Percentiles rank a stretch among this genome's conserved stretches.
Conservation (phyloP, 2,329 filamentous ascomycete genomes). For the Ophiostoma pallidulum region DNA sequence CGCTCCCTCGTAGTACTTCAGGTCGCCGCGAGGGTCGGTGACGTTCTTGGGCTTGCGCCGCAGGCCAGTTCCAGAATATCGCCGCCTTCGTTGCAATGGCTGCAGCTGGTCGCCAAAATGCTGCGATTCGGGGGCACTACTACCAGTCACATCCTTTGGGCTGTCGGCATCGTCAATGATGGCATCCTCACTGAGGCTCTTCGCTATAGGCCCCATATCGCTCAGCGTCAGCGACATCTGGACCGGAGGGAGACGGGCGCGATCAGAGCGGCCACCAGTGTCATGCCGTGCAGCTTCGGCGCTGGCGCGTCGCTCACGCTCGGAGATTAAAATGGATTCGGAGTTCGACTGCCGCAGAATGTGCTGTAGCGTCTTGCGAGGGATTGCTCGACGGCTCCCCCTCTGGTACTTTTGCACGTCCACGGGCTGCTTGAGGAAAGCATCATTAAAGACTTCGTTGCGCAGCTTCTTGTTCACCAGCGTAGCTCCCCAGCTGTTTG, state of each 20-base stretch:
- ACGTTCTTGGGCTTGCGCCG: conserved; percentile 66
- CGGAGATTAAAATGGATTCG: conserved; percentile 29
- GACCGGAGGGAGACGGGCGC: neutral
- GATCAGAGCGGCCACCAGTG: neutral
- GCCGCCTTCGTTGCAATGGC: conserved; percentile 44
- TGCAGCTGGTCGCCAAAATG: conserved; percentile 35
- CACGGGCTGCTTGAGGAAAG: conserved; percentile 76
- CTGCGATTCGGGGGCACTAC: conserved; percentile 55
- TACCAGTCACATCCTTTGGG: conserved; percentile 50
- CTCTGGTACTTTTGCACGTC: conserved; percentile 68
- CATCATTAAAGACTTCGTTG: conserved; percentile 87
- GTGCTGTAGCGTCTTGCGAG: conserved; percentile 40
- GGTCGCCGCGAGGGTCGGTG: conserved; percentile 57
- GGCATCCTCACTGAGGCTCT: conserved; percentile 1
- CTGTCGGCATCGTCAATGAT: conserved; percentile 24
- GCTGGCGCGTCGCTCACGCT: conserved; percentile 9
- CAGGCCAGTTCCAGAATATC: conserved; percentile 81
- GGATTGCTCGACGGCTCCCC: conserved; percentile 53
- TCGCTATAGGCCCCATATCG: conserved; percentile 8
- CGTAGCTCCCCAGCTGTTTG: conserved; percentile 78
- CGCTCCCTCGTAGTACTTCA: conserved; percentile 87
- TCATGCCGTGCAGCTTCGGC: neutral
- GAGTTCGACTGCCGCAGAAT: conserved; percentile 37
- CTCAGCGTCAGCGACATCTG: conserved; percentile 10
- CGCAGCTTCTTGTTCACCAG: conserved; percentile 80